phyloP scores from a whole-genome alignment of 352 stramenopile species.

The Globisporangium megalacanthum region DNA sequence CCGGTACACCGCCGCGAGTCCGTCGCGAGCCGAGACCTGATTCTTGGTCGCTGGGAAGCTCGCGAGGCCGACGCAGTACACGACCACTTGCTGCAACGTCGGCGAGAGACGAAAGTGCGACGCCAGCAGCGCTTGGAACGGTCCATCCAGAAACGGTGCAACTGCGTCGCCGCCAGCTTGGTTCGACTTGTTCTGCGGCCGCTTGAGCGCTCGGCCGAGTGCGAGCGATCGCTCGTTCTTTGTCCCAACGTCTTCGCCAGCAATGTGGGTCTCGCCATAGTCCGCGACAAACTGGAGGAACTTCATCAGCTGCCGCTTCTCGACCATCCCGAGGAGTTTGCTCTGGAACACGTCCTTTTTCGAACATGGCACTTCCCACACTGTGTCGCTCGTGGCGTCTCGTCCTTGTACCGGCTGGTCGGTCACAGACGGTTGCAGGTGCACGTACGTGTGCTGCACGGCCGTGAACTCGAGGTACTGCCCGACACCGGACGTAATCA shows the following conservation, averaged over 20 bases:
- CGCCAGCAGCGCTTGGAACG: slow-evolving; percentile 67
- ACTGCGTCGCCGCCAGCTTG: slow-evolving; percentile 27
- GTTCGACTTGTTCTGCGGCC: slow-evolving; percentile 84
- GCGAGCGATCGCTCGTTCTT: slow-evolving; percentile 83
- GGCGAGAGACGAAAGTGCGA: slow-evolving; percentile 69
- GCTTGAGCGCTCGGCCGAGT: slow-evolving; percentile 69
- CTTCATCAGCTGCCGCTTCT: slow-evolving; percentile 90
- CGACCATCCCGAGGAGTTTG: slow-evolving; percentile 73
- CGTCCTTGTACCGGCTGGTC: background rate
- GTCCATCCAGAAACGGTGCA: slow-evolving; percentile 33
- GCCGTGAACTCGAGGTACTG: slow-evolving; percentile 87
- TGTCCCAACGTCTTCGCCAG: slow-evolving; percentile 67
- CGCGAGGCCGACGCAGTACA: slow-evolving; percentile 81
- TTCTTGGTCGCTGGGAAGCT: slow-evolving; percentile 44
- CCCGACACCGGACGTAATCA: slow-evolving; percentile 81
- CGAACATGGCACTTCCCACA: slow-evolving; percentile 84
- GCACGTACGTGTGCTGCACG: slow-evolving; percentile 80
- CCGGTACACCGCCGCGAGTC: slow-evolving; percentile 46
- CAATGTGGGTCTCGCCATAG: slow-evolving; percentile 70
- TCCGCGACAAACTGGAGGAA: slow-evolving; percentile 89
- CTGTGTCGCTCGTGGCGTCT: slow-evolving; percentile 22
- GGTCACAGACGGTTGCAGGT: slow-evolving; percentile 22
- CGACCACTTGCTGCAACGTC: slow-evolving; percentile 75
- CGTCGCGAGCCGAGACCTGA: slow-evolving; percentile 44
- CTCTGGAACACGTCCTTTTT: slow-evolving; percentile 90